Evolutionary conservation across 176 grass and related monocot species (phyloP), one percentile per base, ranked within the genome.

Genomic region (Lolium rigidum): DNA sequence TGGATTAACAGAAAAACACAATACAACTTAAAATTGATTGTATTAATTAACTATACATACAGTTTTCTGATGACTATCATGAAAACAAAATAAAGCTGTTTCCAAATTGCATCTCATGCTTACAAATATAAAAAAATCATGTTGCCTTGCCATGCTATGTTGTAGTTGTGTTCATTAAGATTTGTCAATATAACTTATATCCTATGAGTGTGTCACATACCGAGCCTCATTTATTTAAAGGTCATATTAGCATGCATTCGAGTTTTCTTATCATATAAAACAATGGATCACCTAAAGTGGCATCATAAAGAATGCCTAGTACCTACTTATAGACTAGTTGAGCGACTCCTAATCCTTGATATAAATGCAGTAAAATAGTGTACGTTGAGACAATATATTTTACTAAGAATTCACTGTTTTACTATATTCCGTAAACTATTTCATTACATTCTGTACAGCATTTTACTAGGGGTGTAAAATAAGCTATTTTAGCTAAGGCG

Each of bases 1-100:
- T 50, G 74, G 65, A 41, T 35, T 76, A 73, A 89, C 17, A 89
- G 87, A 66, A 37, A 31, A 37, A 22, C 57, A 1, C 51, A 24
- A 50, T 4, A 46, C 28, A 60, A 35, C 20, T 47, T 74, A 52
- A 48, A 35, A 17, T 55, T 74, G 6, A 31, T 61, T 52, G 26
- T 54, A 69, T 69, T 31, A 61, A 62, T 51, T 79, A 50, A 77
- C 37, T 5, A n/a, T 50, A 54, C 1, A 68, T 41, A 54, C 20
- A 67, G 13, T 77, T 50, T 48, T 62, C 10, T 25, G 28, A 9
- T 21, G 2, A 82, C n/a, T 18, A 41, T 5, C 18, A 43, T 54
- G 20, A 44, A 63, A 57, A 74, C 72, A 17, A 22, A 70, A 41
- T 41, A 6, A 51, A 55, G 2, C 0, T 14, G 60, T 64, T 63